A percentile compares a stretch with the other conserved stretches of the same genome.
Evolutionary conservation across 2,329 filamentous ascomycete genomes (phyloP).

Genomic region (Bipolaris sorokiniana): DNA sequence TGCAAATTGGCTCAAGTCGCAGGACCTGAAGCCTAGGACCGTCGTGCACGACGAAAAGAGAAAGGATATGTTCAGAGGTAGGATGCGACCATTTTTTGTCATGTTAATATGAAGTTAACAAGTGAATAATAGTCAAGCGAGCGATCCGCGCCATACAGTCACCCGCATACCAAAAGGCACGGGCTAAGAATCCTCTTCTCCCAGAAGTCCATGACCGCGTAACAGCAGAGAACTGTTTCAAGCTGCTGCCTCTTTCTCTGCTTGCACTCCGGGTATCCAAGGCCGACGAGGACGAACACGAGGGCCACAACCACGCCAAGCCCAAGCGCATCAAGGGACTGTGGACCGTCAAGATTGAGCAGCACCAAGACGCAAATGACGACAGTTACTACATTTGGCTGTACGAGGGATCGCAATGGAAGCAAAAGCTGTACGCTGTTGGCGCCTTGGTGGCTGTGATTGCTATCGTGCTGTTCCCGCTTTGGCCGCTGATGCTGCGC

Average conservation of each 20-base stretch:
- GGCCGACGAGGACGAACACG: constrained; percentile 76
- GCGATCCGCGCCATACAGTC: constrained; percentile 89
- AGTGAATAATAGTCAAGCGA: constrained; percentile 75
- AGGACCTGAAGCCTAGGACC: constrained; percentile 87
- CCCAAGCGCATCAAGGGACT: constrained; percentile 92
- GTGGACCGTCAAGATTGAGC: constrained; percentile 95
- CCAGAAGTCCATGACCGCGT: constrained; percentile 87
- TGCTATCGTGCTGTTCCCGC: constrained; percentile 88
- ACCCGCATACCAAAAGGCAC: constrained; percentile 85
- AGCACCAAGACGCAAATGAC: constrained; percentile 86
- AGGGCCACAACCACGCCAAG: constrained; percentile 58
- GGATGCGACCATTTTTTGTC: background rate
- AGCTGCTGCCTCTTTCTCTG: constrained; percentile 91
- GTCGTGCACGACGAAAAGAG: constrained; percentile 94
- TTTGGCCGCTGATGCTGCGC: constrained; percentile 91
- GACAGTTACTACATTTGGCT: constrained; percentile 97
- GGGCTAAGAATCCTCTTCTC: constrained; percentile 86
- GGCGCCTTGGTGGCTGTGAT: constrained; percentile 85
- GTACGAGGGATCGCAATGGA: constrained; percentile 92
- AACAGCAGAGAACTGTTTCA: constrained; percentile 91
- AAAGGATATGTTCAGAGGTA: constrained; percentile 98
- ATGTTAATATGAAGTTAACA: too few relatives aligned
- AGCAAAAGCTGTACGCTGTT: constrained; percentile 87
- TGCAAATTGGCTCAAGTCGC: constrained; percentile 82
- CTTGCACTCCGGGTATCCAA: constrained; percentile 90